These are phyloP conservation scores for Erythrophleum fordii DNA, from an alignment of 306 rosid species.

Conservation along the genomic window DNA sequence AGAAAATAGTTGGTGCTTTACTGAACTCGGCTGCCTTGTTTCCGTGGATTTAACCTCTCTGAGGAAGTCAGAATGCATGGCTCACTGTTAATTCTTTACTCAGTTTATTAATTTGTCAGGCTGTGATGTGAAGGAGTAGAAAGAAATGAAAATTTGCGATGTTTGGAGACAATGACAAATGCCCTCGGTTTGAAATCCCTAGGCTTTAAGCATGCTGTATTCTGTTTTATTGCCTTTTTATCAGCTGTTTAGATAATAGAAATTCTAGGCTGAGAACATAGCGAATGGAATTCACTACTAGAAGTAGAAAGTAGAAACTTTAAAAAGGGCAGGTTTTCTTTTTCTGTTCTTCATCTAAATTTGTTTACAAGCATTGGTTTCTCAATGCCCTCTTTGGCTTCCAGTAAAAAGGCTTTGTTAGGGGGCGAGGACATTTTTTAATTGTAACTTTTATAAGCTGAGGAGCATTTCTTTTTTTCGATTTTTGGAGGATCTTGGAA, in stretches of 20 bases:
- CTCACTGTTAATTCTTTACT: neutral
- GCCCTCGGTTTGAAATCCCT: neutral
- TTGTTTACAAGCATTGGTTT: neutral
- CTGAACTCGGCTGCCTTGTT: constrained; percentile 1
- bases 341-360: neutral
- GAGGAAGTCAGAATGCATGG: neutral
- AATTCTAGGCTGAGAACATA: neutral
- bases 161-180: neutral
- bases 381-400: neutral
- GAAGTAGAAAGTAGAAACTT: neutral
- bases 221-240: neutral
- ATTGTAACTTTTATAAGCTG: no score
- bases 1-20: neutral
- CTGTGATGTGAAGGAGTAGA: neutral
- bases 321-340: neutral
- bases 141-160: neutral
- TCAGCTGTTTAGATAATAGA: neutral
- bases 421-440: no score
- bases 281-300: neutral
- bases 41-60: neutral
- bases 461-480: no score
- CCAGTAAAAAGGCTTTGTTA: neutral
- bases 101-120: neutral
- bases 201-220: neutral
- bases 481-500: no score